Base-by-base conservation (phyloP, 768 basidiomycete genomes). In the Zangia roseola region DNA sequence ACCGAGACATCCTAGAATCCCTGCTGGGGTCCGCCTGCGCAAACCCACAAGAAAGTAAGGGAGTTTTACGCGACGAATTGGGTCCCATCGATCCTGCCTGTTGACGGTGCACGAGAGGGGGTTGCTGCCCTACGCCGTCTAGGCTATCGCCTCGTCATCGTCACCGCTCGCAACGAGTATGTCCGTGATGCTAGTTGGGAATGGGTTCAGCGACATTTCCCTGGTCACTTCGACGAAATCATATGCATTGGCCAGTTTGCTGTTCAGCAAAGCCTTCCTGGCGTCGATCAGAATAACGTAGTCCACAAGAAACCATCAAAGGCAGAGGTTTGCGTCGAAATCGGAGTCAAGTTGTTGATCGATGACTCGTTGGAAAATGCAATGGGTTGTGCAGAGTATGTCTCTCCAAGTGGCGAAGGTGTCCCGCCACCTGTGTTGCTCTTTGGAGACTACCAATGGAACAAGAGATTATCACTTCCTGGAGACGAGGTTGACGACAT, bases 351-450 rank as follows among this genome's bases (percentile, higher is more conserved):
- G 34, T 61, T 90, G 33, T 70, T 92, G 44, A 82, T 92, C 49
- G 90, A 92, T 65, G 90, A 92, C 69, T 89, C 88, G 6, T 59
- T 84, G 35, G 89, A 91, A 65, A 91, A 91, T 64, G 86, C 84
- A 31, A 54, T 86, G 23, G 75, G 80, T 48, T 83, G 83, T 53
- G 75, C 73, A 0, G 73, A 62, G 26, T 36, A 70, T 46, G 33
- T 49, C 19, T 39, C 61, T 20, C 43, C 43, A n/a, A 51, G 35
- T 5, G 59, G 33, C 16, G 46, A 43, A 8, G 33, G 40, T 42
- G 39, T 41, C 21, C 71, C 74, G n/a, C 78, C 77, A 13, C 79
- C 75, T 3, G 83, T 86, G 25, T 65, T 91, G 34, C 73, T 92
- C 6, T 91, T 91, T 55, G 90, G 90, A 19, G 68, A 81, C 46